phyloP scores from a whole-genome alignment of 2,329 filamentous ascomycete genomes.

The Endocalyx cinctus region DNA sequence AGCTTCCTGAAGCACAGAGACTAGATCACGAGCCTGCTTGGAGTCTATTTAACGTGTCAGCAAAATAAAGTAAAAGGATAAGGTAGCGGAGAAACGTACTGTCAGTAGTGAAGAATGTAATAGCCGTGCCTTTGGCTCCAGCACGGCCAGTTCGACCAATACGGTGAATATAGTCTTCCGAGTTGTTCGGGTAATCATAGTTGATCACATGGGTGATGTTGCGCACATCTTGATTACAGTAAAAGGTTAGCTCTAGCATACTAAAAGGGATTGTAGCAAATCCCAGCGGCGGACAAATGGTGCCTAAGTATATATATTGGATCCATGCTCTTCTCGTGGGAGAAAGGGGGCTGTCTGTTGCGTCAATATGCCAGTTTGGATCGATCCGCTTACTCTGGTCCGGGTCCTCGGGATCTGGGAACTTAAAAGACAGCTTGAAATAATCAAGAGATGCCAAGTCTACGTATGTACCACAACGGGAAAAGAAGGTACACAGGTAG shows the following conservation, averaged over 20 bases:
- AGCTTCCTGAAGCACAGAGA: conserved; percentile 86
- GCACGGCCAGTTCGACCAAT: conserved; percentile 95
- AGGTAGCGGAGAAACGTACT: conserved; percentile 62
- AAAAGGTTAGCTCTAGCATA: conserved; percentile 76
- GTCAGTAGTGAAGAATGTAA: conserved; percentile 98
- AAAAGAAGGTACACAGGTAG: conserved; percentile 64
- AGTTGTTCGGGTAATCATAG: conserved; percentile 99
- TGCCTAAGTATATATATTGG: conserved; percentile 46
- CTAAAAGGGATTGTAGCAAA: conserved; percentile 52
- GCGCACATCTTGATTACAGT: conserved; percentile 82
- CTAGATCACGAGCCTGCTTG: conserved; percentile 94
- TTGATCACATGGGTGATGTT: conserved; percentile 99
- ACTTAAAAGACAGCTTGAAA: conserved; percentile 65
- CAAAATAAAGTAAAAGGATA: background rate
- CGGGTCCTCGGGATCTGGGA: conserved; percentile 52
- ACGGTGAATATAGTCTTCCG: conserved; percentile 97
- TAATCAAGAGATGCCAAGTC: conserved; percentile 74
- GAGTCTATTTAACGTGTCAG: conserved; percentile 58
- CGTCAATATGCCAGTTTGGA: conserved; percentile 52
- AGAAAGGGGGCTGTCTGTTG: conserved; percentile 58
- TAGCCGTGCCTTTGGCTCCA: conserved; percentile 90
- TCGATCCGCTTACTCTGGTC: conserved; percentile 44
- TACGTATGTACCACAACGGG: conserved; percentile 68
- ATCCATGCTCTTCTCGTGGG: conserved; percentile 50
- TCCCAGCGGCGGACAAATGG: conserved; percentile 52